Evolutionary conservation across 2,329 filamentous ascomycete species (phyloP).

Genomic region (Trichoderma koningii): DNA sequence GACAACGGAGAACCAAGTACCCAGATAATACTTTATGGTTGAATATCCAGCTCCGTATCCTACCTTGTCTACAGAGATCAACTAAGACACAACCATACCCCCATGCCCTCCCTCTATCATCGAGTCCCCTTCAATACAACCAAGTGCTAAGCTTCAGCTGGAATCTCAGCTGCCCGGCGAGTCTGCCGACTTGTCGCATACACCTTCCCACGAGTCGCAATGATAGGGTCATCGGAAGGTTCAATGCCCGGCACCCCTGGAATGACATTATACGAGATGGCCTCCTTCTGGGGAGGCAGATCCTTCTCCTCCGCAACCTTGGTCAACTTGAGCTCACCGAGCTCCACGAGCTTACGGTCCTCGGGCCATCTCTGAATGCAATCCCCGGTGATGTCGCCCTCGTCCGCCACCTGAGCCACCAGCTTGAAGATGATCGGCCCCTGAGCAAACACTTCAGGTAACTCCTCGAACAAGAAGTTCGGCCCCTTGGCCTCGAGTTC

Average conservation of each 20-base stretch:
- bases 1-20: too few species aligned
- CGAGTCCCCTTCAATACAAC: neutral
- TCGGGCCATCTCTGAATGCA: constrained; percentile 20
- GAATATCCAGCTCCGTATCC: too few species aligned
- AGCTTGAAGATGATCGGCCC: constrained; percentile 21
- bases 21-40: too few species aligned
- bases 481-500: constrained; percentile 10
- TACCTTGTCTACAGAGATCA: too few species aligned
- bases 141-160: neutral
- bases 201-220: constrained; percentile 4
- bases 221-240: constrained; percentile 15
- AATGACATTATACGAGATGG: constrained; percentile 2
- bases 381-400: constrained; percentile 6
- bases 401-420: constrained; percentile 16
- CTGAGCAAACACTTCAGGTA: neutral
- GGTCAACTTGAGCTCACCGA: constrained; percentile 12
- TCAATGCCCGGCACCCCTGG: constrained; percentile 20
- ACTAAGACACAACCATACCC: too few species aligned
- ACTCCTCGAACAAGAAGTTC: constrained; percentile 20
- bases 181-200: constrained; percentile 16
- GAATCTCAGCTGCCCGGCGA: constrained; percentile 4
- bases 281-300: constrained; percentile 12
- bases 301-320: neutral
- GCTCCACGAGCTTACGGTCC: constrained; percentile 16
- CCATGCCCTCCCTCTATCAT: too few species aligned